These are phyloP conservation scores for Eremothecium cymbalariae DNA, from an alignment of 1,139 yeast genomes.

Conservation along the genomic window DNA sequence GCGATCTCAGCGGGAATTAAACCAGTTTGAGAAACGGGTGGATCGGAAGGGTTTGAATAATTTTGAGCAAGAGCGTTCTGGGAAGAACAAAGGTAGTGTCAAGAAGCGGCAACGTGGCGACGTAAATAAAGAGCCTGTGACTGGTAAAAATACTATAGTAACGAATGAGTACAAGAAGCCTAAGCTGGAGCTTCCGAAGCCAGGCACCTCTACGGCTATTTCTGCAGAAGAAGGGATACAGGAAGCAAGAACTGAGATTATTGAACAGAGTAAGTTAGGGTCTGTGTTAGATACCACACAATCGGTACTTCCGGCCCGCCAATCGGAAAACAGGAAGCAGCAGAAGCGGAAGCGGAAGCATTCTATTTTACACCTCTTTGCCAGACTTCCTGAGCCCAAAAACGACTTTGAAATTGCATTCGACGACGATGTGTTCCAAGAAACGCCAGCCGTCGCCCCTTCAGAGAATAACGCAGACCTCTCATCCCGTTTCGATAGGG, in stretches of 20 bases:
- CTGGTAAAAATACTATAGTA: slow-evolving; percentile 32
- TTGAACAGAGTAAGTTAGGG: slow-evolving; percentile 3
- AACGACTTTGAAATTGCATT: slow-evolving; percentile 49
- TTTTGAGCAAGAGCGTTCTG: slow-evolving; percentile 24
- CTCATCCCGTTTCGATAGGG: no score
- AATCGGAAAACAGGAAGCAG: neutral
- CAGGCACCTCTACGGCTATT: slow-evolving; percentile 35
- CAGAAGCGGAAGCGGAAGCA: slow-evolving; percentile 3
- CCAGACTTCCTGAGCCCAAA: slow-evolving; percentile 44
- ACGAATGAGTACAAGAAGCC: slow-evolving; percentile 44
- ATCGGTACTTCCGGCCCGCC: neutral
- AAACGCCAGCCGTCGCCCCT: no score
- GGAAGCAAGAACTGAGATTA: slow-evolving; percentile 10
- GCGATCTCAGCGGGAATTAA: slow-evolving; percentile 35
- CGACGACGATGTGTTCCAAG: slow-evolving; percentile 20
- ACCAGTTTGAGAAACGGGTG: slow-evolving; percentile 41
- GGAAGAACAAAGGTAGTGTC: slow-evolving; percentile 29
- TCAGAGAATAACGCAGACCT: no score
- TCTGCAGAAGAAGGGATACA: slow-evolving; percentile 29
- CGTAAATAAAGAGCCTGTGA: slow-evolving; percentile 22
- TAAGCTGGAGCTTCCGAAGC: slow-evolving; percentile 48
- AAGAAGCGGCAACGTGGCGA: slow-evolving; percentile 26
- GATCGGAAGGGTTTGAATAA: slow-evolving; percentile 43
- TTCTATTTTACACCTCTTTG: slow-evolving; percentile 30
- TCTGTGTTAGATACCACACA: slow-evolving; percentile 2